Base-by-base conservation (phyloP, 345 rosid species). In the Moricandia moricandioides region DNA sequence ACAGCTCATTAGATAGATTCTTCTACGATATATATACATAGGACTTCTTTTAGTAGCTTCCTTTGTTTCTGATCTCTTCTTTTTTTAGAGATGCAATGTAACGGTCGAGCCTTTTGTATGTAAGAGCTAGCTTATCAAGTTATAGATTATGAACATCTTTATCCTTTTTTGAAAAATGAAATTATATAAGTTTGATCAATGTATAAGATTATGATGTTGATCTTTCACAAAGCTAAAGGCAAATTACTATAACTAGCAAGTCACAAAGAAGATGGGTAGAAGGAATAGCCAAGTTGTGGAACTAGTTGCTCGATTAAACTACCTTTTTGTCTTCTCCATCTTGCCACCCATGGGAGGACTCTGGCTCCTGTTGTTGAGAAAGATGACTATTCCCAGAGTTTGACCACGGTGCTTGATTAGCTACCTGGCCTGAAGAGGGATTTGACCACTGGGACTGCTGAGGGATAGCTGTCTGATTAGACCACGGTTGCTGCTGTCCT, bases 401-500 rank as follows among this genome's bases (percentile, higher is more conserved):
- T 47, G 77, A 66, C 77, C 68, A 35, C 0, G 63, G 76, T 16
- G 31, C 65, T 71, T 75, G 82, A 37, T 54, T 59, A 65, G 78
- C 57, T 66, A 76, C 65, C 18, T 55, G 47, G 8, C 61, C 62
- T 33, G 45, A 49, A 4, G 27, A 7, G 3, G 61, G 43, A 58
- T 49, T 58, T 27, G 72, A 65, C 80, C 80, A 77, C 34, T 65
- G 56, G 35, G 76, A 27, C 56, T 78, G 74, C 71, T 71, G 81
- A 67, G 77, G 83, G 8, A 70, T 79, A 4, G 65, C 34, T 76
- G 67, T 58, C 49, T 78, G 82, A 55, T 47, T 47, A 72, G 81
- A 40, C 76, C 73, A 69, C 45, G 27, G 35, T 39, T 79, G 69
- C 72, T 65, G 80, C 40, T 70, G 76, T 4, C 61, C 62, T 31